Base-by-base conservation (phyloP, 192 early-diverging fungal species). In the Entomortierella beljakovae region DNA sequence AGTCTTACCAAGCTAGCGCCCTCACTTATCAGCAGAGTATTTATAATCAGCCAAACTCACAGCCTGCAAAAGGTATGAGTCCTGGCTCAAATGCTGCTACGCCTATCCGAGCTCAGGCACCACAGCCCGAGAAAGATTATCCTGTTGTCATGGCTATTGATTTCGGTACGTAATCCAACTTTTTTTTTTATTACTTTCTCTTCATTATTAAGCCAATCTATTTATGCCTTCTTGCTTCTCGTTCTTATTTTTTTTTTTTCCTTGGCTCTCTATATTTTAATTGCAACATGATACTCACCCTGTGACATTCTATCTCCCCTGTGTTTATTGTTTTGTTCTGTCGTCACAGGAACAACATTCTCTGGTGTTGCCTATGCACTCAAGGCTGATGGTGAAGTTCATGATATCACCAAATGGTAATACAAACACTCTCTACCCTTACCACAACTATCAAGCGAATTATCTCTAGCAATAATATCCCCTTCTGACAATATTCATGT, bases 61-160 rank as follows among this genome's bases (percentile, higher is more conserved):
- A 46, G 34, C 37, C 26, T 31, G 28, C 40, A 6, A 11, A 60
- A 37, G 54, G 61, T 26, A 48, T 48, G 60, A 70, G 59, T 18
- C 57, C 56, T 18, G 31, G 15, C 13, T 29, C 48, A 22, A 62
- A 71, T n/a, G 15, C 42, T 9, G 15, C 53, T 5, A 43, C 40
- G 1, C 54, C 53, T 28, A 28, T n/a, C 11, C 53, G 43, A 35
- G 72, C 72, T 5, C 57, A 75, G 29, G 38, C 43, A 22, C 72
- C 72, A 2, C 49, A 68, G 25, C 64, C 64, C 3, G 72, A 76
- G 28, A 65, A 59, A 0, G 83, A 84, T 18, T 86, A 84, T 33
- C 82, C 80, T 49, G 74, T 86, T 16, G 70, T 86, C 23, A 75
- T 86, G 67, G 83, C 83, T 33, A 86, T 86, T 42, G 85, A 84